A percentile compares a stretch with the other conserved stretches of the same genome.
Evolutionary conservation across 2,329 filamentous ascomycete genomes (phyloP).

Genomic region (Microcyclosporella mali): DNA sequence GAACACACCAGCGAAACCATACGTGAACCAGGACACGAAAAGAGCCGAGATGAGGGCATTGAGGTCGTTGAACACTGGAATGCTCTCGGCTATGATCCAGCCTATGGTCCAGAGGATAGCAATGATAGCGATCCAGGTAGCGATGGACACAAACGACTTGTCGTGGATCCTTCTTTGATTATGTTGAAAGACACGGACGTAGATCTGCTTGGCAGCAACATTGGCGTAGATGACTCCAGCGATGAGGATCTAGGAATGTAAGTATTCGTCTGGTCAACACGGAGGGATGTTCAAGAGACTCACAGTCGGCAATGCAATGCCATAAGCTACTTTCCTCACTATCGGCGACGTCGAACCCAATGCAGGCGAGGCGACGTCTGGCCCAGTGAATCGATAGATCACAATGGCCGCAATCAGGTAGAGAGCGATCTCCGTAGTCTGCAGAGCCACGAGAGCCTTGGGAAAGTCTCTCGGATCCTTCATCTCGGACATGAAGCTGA

Average conservation of each 20-base stretch:
- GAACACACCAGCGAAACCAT: slow-evolving; percentile 14
- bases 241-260: slow-evolving; percentile 51
- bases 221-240: slow-evolving; percentile 64
- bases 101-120: slow-evolving; percentile 53
- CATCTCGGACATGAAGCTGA: slow-evolving; percentile 59
- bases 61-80: slow-evolving; percentile 64
- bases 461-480: slow-evolving; percentile 55
- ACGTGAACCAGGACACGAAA: slow-evolving; percentile 58
- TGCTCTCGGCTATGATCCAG: slow-evolving; percentile 62
- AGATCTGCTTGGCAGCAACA: slow-evolving; percentile 61
- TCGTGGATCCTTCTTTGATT: slow-evolving; percentile 44
- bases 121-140: slow-evolving; percentile 55
- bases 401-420: slow-evolving; percentile 61
- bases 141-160: slow-evolving; percentile 36
- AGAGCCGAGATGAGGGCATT: slow-evolving; percentile 55
- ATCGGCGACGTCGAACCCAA: slow-evolving; percentile 53
- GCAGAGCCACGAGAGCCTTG: slow-evolving; percentile 57
- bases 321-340: slow-evolving; percentile 59
- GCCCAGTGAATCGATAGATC: slow-evolving; percentile 60
- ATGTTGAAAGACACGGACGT: slow-evolving; percentile 54
- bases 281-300: slow-evolving; percentile 1
- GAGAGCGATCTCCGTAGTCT: slow-evolving; percentile 53
- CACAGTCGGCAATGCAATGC: slow-evolving; percentile 58
- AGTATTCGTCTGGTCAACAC: no score
- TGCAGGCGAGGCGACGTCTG: slow-evolving; percentile 57